Evolutionary conservation across 2,329 filamentous ascomycete species (phyloP).

Genomic region (Aspergillus costaricaensis): DNA sequence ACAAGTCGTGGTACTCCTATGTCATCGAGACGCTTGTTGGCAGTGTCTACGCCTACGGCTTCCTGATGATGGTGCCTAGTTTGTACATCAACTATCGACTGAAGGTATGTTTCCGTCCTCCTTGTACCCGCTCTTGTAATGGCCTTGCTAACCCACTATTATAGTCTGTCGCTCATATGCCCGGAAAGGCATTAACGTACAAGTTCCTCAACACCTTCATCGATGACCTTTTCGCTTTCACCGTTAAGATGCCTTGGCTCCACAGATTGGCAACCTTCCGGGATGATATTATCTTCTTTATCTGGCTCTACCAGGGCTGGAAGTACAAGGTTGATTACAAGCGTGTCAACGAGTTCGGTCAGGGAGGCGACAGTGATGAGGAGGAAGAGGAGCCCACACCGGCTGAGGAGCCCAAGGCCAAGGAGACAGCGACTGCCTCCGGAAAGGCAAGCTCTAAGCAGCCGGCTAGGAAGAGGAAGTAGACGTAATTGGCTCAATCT

Average conservation of each 20-base stretch:
- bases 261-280: constrained; percentile 89
- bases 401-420: constrained; percentile 22
- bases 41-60: constrained; percentile 95
- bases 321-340: constrained; percentile 89
- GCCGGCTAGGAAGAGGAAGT: constrained; percentile 40
- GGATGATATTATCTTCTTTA: constrained; percentile 97
- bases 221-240: constrained; percentile 97
- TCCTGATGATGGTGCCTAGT: constrained; percentile 97
- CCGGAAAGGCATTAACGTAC: constrained; percentile 93
- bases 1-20: constrained; percentile 98
- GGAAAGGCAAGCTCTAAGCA: constrained; percentile 30
- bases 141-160: constrained; percentile 18
- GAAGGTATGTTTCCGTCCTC: constrained; percentile 57
- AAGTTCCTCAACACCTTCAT: constrained; percentile 99
- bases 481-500: constrained; percentile 5
- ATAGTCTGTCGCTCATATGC: constrained; percentile 86
- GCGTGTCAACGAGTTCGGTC: constrained; percentile 95
- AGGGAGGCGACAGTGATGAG: constrained; percentile 89
- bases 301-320: constrained; percentile 94
- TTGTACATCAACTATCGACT: constrained; percentile 99
- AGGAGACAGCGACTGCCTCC: constrained; percentile 26
- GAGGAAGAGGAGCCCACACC: constrained; percentile 51
- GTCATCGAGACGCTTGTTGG: constrained; percentile 93
- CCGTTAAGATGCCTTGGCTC: constrained; percentile 97
- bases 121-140: not conserved